phyloP scores from a whole-genome alignment of 345 rosid genomes.

The Brassica cretica region DNA sequence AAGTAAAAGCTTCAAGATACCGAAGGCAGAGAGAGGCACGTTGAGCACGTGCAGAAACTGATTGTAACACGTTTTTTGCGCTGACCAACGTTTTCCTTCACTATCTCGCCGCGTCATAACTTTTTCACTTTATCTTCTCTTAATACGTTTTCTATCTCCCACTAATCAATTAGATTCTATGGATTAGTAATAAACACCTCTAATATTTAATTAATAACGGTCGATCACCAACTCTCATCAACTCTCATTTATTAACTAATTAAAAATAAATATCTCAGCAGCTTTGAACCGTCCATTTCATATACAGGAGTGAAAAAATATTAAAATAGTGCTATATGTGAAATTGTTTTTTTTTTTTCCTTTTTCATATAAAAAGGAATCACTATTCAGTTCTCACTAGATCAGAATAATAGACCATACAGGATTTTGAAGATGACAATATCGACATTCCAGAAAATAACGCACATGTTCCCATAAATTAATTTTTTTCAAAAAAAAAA shows the following conservation, averaged over 20 bases:
- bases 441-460: no score
- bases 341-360: no score
- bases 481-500: no score
- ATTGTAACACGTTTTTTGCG: slow-evolving; percentile 33
- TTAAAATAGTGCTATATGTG: no score
- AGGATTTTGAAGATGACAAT: no score
- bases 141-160: not conserved
- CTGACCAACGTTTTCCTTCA: slow-evolving; percentile 18
- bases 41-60: slow-evolving; percentile 17
- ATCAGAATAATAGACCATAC: no score
- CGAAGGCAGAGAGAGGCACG: slow-evolving; percentile 9
- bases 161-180: slow-evolving; percentile 8
- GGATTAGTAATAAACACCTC: slow-evolving; percentile 11
- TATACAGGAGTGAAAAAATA: not conserved
- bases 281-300: not conserved
- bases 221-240: slow-evolving; percentile 7
- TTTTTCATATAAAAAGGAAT: no score
- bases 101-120: slow-evolving; percentile 16
- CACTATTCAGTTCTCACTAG: no score
- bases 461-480: no score
- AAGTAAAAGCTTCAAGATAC: slow-evolving; percentile 4
- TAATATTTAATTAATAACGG: not conserved
- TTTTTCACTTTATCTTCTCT: slow-evolving; percentile 26
- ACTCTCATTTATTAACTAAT: not conserved
- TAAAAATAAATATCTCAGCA: not conserved